Percentiles rank a stretch among this genome's conserved stretches.
phyloP scores from a whole-genome alignment of 23 red algal species.

The Gracilaria caudata region DNA sequence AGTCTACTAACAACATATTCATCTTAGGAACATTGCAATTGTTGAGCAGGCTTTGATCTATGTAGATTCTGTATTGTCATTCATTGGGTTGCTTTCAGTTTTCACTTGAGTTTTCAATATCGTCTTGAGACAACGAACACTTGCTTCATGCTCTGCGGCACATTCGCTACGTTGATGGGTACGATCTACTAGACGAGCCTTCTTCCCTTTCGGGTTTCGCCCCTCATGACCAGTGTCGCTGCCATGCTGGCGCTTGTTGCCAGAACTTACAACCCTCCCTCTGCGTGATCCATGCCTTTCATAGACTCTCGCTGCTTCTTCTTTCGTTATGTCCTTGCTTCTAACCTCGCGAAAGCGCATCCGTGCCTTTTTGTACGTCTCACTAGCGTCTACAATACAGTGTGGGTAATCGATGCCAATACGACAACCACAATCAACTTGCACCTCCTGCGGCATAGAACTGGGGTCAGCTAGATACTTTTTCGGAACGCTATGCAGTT shows the following conservation, averaged over 20 bases:
- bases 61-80: too few species aligned
- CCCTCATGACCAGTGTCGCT: background rate
- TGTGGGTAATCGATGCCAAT: slow-evolving; percentile 19
- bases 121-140: too few species aligned
- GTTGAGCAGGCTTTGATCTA: too few species aligned
- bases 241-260: background rate
- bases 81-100: too few species aligned
- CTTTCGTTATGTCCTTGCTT: background rate
- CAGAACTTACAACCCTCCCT: background rate
- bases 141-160: too few species aligned
- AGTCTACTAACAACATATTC: too few species aligned
- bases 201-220: too few species aligned
- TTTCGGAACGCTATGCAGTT: slow-evolving; percentile 57
- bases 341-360: background rate
- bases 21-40: too few species aligned
- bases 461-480: slow-evolving; percentile 74
- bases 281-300: slow-evolving; percentile 21
- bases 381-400: background rate
- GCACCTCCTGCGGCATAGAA: slow-evolving; percentile 46
- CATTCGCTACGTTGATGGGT: too few species aligned
- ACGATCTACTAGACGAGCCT: too few species aligned
- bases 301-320: slow-evolving; percentile 19
- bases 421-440: slow-evolving; percentile 17
- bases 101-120: too few species aligned
- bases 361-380: slow-evolving; percentile 3